These are phyloP conservation scores for Stephanodiscus triporus DNA, from an alignment of 108 stramenopile genomes.

Conservation along the genomic window DNA sequence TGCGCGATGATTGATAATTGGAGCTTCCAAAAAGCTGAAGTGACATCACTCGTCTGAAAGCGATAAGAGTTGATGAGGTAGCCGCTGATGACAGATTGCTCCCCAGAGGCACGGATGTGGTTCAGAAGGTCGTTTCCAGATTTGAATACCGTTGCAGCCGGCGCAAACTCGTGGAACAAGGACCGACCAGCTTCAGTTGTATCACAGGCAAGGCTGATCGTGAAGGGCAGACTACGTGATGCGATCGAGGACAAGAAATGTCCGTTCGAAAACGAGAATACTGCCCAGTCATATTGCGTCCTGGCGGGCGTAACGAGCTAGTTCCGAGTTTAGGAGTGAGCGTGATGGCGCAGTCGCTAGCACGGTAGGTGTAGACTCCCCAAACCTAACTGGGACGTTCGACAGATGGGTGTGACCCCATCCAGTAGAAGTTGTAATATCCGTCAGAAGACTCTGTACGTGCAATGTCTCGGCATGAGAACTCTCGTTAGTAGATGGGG, in stretches of 20 bases:
- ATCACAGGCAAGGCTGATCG: neutral
- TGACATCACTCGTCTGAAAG: neutral
- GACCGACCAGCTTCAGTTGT: neutral
- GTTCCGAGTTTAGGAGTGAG: neutral
- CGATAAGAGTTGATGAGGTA: conserved; percentile 17
- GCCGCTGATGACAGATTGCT: neutral
- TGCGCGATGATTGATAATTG: neutral
- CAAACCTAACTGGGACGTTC: neutral
- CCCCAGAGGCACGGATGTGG: neutral
- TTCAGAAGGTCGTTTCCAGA: neutral
- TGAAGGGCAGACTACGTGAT: conserved; percentile 3
- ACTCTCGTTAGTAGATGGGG: no score
- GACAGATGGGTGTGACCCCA: neutral
- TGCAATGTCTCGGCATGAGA: neutral
- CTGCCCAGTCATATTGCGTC: neutral
- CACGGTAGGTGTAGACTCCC: neutral
- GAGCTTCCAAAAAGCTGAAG: neutral
- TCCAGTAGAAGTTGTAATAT: no score
- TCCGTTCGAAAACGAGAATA: conserved; percentile 4
- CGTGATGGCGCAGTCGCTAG: neutral
- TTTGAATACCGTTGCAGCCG: neutral
- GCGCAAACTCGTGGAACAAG: neutral
- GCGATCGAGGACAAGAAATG: neutral
- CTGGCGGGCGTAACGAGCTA: neutral
- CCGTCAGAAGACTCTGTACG: no score